Base-by-base conservation (phyloP, 805 yeast species). In the Starmerella bombicola region DNA sequence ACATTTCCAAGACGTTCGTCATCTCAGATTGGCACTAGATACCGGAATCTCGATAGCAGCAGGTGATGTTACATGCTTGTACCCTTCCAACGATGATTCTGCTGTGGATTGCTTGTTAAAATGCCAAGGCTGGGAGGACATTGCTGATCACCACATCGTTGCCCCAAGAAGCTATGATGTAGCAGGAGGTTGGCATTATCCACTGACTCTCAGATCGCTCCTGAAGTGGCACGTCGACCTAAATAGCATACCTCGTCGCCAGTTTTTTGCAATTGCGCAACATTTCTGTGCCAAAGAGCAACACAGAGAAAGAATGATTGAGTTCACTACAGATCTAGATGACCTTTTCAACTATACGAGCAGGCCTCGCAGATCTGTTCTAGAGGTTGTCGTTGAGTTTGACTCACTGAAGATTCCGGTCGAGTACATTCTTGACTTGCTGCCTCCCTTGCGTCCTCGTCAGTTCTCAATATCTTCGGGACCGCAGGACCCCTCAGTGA, bases 1-100 rank as follows among this genome's bases (percentile, higher is more conserved):
- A 38, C 97, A 91, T 62, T 84, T 83, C 61, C 97, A 91, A 59
- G 97, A 91, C 56, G 93, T 88, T 2, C 67, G 95, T 29, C 74
- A 71, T 40, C 58, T 85, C n/a, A 9, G 25, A 16, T n/a, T 21
- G 23, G 18, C 20, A 17, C 9, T 29, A 9, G 17, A 29, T 52
- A 1, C 12, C 44, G 52, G 2, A 12, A 8, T 24, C 26, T 7
- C 9, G 9, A 81, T 72, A 50, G 41, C 51, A 2, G 86, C 95
- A 1, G 97, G 97, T 4, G 97, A 91, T 55, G 75, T 93, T 0
- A 60, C 80, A 0, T 73, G 80, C 0, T 53, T 91, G 16, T 83
- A 78, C 54, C 94, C 98, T 0, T 60, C 70, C 12, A 91, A 91
- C 54, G 72, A 73, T 34, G 66, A 69, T 5, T 59, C 54, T 0